A percentile compares a stretch with the other conserved stretches of the same genome.
These are phyloP conservation scores for Saccharomycopsis fermentans DNA, from an alignment of 805 yeast species.

Conservation along the genomic window DNA sequence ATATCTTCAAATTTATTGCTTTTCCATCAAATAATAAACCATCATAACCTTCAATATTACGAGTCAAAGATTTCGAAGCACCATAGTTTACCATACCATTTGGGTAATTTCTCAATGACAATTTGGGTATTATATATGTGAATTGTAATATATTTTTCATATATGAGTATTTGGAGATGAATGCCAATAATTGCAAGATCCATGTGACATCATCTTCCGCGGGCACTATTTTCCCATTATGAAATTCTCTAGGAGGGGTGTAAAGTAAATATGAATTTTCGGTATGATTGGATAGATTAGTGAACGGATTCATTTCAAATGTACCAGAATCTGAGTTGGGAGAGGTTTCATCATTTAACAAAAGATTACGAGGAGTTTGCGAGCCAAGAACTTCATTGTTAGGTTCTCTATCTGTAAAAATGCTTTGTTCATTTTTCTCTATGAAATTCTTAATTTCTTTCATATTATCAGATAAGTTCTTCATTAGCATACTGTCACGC, in stretches of 20 bases:
- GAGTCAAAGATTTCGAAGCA: background rate
- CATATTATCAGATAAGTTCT: background rate
- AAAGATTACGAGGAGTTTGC: background rate
- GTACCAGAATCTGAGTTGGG: background rate
- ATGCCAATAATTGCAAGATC: slow-evolving; percentile 87
- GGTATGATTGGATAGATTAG: background rate
- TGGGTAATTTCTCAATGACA: slow-evolving; percentile 40
- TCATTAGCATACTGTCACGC: background rate
- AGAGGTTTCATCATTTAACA: background rate
- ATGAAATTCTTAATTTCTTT: background rate
- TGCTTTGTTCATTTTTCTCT: background rate
- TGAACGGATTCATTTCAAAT: background rate
- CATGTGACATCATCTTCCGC: slow-evolving; percentile 89
- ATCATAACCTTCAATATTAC: background rate
- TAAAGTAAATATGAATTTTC: slow-evolving; percentile 2
- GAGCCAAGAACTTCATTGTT: background rate
- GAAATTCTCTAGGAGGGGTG: slow-evolving; percentile 41
- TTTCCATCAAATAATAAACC: background rate
- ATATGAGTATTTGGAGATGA: slow-evolving; percentile 82
- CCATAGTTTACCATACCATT: slow-evolving; percentile 10
- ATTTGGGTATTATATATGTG: slow-evolving; percentile 62
- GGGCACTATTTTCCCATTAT: slow-evolving; percentile 72
- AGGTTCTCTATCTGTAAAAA: background rate
- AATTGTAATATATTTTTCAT: slow-evolving; percentile 65
- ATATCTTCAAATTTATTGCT: background rate